A percentile compares a stretch with the other conserved stretches of the same genome.
phyloP scores from a whole-genome alignment of 2,329 filamentous ascomycete genomes.

The Alternaria gansuensis region DNA sequence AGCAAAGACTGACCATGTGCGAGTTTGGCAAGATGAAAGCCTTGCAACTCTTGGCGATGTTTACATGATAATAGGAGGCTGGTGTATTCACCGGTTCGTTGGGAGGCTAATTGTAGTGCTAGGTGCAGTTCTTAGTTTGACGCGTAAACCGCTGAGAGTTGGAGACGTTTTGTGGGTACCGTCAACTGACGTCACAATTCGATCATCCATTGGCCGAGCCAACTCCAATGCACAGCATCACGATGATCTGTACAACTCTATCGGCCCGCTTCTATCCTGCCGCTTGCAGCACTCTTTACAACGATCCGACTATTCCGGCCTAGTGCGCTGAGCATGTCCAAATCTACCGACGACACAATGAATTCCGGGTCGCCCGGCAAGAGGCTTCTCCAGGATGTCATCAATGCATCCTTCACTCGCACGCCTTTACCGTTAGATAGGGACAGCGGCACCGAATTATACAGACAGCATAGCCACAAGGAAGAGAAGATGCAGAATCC shows the following conservation, averaged over 20 bases:
- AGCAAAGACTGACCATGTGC: no score
- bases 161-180: no score
- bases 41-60: background rate
- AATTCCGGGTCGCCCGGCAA: conserved; percentile 15
- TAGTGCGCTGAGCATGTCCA: conserved; percentile 21
- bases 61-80: background rate
- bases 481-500: conserved; percentile 27
- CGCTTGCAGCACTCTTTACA: conserved; percentile 9
- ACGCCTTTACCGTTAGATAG: conserved; percentile 15
- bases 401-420: conserved; percentile 18
- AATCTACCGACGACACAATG: conserved; percentile 8
- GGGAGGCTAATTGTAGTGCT: background rate
- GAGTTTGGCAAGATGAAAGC: no score
- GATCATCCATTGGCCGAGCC: conserved; percentile 15
- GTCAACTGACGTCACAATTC: conserved; percentile 20
- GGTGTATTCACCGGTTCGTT: background rate
- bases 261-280: conserved; percentile 7
- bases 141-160: background rate
- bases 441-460: conserved; percentile 22
- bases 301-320: conserved; percentile 17
- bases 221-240: conserved; percentile 9
- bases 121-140: background rate
- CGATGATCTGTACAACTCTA: conserved; percentile 8
- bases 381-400: conserved; percentile 24
- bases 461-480: conserved; percentile 20